phyloP scores from a whole-genome alignment of 179 eudicot species.

The Spergularia azorica region DNA sequence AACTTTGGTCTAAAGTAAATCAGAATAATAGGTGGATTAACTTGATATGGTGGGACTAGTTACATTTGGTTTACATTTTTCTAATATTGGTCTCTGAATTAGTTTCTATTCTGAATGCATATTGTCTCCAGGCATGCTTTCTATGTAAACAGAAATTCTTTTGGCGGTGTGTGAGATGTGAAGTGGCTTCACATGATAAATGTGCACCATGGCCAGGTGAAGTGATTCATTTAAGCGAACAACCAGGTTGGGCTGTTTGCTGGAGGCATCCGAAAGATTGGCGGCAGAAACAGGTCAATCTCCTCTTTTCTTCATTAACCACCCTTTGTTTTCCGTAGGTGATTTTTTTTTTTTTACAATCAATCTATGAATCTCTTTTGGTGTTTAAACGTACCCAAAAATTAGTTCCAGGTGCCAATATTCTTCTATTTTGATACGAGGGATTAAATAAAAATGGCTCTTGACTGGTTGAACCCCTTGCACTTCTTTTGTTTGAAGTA shows the following conservation, averaged over 20 bases:
- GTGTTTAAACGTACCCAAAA: background rate
- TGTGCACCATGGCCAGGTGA: slow-evolving; percentile 87
- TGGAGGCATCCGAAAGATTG: slow-evolving; percentile 86
- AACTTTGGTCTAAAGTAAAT: too few species aligned
- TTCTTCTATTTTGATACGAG: background rate
- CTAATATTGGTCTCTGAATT: background rate
- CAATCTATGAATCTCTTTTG: too few species aligned
- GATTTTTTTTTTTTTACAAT: background rate
- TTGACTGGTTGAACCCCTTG: background rate
- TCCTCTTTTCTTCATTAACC: slow-evolving; percentile 54
- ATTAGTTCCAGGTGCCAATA: background rate
- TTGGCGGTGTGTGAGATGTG: slow-evolving; percentile 84
- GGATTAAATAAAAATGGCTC: background rate
- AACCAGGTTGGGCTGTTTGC: slow-evolving; percentile 74
- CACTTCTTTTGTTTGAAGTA: too few species aligned
- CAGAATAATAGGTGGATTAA: too few species aligned
- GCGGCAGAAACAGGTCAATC: slow-evolving; percentile 77
- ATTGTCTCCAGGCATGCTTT: slow-evolving; percentile 66
- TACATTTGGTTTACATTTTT: background rate
- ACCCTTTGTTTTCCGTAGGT: slow-evolving; percentile 18
- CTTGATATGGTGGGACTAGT: background rate
- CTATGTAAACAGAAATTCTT: slow-evolving; percentile 61
- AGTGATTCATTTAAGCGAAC: slow-evolving; percentile 50
- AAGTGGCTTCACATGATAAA: slow-evolving; percentile 72
- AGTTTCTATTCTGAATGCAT: slow-evolving; percentile 12